Conservation (phyloP, 2,329 filamentous ascomycete genomes). For the Paraphoma chrysanthemicola region DNA sequence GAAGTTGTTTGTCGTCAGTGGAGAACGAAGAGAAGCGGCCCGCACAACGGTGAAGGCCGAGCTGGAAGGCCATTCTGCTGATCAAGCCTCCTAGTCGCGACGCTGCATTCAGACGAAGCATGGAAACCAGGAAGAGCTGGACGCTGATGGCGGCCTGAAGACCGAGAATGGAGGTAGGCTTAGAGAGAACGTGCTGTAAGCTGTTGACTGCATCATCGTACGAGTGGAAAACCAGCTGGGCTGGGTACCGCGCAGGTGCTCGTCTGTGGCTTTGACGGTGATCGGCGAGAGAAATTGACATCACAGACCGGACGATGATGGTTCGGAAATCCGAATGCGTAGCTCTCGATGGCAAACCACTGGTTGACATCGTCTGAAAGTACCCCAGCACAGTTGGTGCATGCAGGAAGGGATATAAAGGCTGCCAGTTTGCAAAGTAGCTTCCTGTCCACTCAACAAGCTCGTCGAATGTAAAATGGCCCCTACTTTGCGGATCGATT, state of each 20-base stretch:
- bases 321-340: conserved; percentile 39
- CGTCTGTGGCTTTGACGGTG: conserved; percentile 50
- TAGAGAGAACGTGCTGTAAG: conserved; percentile 55
- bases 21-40: conserved; percentile 60
- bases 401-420: conserved; percentile 63
- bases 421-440: conserved; percentile 67
- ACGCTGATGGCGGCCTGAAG: conserved; percentile 61
- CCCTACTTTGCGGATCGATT: conserved; percentile 12
- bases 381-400: conserved; percentile 59
- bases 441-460: conserved; percentile 59
- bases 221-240: conserved; percentile 55
- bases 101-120: conserved; percentile 64
- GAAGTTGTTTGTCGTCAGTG: conserved; percentile 54
- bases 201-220: conserved; percentile 60
- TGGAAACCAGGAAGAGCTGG: conserved; percentile 63
- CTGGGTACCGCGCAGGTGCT: conserved; percentile 46
- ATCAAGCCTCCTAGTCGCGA: conserved; percentile 64
- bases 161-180: conserved; percentile 54
- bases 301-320: conserved; percentile 57
- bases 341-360: conserved; percentile 38
- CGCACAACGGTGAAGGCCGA: conserved; percentile 66
- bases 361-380: conserved; percentile 54
- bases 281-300: conserved; percentile 64
- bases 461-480: conserved; percentile 53
- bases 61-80: conserved; percentile 62